Percentiles rank a stretch among this genome's conserved stretches.
These are phyloP conservation scores for Alnus glutinosa DNA, from an alignment of 306 rosid species.

Conservation along the genomic window DNA sequence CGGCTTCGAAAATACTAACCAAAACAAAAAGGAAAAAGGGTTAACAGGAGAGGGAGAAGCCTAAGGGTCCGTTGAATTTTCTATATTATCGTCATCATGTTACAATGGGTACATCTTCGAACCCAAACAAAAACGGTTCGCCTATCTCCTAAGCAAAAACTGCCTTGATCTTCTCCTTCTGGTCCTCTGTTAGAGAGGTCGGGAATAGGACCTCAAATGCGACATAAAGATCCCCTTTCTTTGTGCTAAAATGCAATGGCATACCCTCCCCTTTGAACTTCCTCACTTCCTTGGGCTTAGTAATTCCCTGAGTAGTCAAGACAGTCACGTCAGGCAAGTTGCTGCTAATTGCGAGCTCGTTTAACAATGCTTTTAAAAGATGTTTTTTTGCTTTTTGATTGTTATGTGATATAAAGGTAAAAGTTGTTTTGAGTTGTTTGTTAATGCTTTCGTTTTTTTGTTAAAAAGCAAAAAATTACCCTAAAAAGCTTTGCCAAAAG, in stretches of 20 bases:
- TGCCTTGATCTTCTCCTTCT: constrained; percentile 67
- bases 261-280: constrained; percentile 96
- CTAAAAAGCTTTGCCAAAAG: too few species aligned
- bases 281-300: constrained; percentile 86
- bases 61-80: constrained; percentile 16
- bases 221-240: constrained; percentile 86
- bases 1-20: constrained; percentile 3
- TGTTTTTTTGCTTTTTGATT: too few species aligned
- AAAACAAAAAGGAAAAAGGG: background rate
- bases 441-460: too few species aligned
- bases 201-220: constrained; percentile 90
- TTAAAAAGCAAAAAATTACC: too few species aligned
- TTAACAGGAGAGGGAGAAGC: background rate
- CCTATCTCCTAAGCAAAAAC: constrained; percentile 64
- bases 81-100: constrained; percentile 31
- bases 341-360: background rate
- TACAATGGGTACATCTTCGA: constrained; percentile 30
- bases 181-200: constrained; percentile 71
- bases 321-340: constrained; percentile 21
- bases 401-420: too few species aligned
- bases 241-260: constrained; percentile 86
- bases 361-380: too few species aligned
- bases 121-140: constrained; percentile 17
- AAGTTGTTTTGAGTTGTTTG: too few species aligned
- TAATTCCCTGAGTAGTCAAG: constrained; percentile 64